These are phyloP conservation scores for Rossbeevera mucosa DNA, from an alignment of 768 basidiomycete species.

Conservation along the genomic window DNA sequence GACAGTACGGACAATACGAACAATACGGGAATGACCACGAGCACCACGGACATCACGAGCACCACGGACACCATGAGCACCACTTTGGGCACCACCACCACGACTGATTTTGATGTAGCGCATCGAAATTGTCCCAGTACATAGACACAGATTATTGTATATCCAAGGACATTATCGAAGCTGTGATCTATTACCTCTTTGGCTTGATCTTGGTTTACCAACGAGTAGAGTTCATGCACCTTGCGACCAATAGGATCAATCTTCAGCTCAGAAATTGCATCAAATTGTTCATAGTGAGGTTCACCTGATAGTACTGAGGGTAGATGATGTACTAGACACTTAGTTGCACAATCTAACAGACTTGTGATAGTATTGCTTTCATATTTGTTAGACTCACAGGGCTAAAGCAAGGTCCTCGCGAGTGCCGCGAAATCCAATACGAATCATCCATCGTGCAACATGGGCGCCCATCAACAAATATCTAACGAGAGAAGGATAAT, in stretches of 20 bases:
- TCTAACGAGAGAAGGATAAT: background rate
- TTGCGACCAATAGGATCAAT: background rate
- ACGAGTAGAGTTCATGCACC: background rate
- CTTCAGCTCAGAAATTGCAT: background rate
- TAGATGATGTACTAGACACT: background rate
- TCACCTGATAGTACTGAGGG: background rate
- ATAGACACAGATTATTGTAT: constrained; percentile 5
- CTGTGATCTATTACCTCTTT: background rate
- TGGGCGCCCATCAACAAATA: background rate
- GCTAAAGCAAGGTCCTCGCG: background rate
- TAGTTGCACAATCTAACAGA: too few relatives aligned
- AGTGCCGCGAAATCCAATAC: background rate
- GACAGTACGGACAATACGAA: too few relatives aligned
- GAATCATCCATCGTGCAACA: too few relatives aligned
- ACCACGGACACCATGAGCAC: background rate
- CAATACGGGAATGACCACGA: too few relatives aligned
- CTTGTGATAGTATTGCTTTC: too few relatives aligned
- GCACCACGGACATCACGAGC: background rate
- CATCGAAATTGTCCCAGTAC: background rate
- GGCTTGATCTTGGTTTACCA: background rate
- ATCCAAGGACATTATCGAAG: background rate
- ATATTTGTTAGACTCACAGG: too few relatives aligned
- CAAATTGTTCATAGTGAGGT: background rate
- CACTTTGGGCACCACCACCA: background rate
- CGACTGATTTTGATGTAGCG: background rate